Evolutionary conservation across 331 rosid species (phyloP).

Genomic region (Prunus yedoensis): DNA sequence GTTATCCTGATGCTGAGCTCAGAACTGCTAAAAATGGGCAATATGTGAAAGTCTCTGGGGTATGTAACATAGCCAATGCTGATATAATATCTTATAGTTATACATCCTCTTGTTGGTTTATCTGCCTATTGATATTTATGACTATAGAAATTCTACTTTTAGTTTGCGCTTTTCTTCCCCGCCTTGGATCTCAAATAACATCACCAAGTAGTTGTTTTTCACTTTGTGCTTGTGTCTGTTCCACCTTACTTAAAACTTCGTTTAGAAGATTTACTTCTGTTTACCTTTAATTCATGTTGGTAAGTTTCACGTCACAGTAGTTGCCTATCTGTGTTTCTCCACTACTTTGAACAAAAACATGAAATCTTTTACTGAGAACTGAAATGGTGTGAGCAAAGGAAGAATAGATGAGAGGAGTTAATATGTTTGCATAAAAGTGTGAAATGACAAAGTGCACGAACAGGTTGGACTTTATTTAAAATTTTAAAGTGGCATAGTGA

Average conservation of each 20-base stretch:
- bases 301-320: background rate
- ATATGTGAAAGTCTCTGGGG: conserved; percentile 98
- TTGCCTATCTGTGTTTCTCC: background rate
- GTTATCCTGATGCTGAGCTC: conserved; percentile 92
- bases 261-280: background rate
- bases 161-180: background rate
- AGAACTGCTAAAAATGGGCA: conserved; percentile 98
- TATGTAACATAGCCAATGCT: conserved; percentile 44
- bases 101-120: conserved; percentile 4
- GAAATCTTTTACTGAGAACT: background rate
- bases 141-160: background rate
- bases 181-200: conserved; percentile 12
- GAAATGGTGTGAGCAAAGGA: background rate
- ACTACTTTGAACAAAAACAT: background rate
- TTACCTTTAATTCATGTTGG: background rate
- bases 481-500: background rate
- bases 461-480: background rate
- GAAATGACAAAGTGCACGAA: background rate
- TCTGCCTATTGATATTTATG: conserved; percentile 7
- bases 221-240: background rate
- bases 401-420: background rate
- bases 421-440: background rate
- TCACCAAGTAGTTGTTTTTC: background rate
- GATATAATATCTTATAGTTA: background rate
- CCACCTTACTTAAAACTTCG: background rate